Percentiles rank a stretch among this genome's conserved stretches.
Conservation (phyloP, 2,329 filamentous ascomycete species). For the Trichoderma sp. region DNA sequence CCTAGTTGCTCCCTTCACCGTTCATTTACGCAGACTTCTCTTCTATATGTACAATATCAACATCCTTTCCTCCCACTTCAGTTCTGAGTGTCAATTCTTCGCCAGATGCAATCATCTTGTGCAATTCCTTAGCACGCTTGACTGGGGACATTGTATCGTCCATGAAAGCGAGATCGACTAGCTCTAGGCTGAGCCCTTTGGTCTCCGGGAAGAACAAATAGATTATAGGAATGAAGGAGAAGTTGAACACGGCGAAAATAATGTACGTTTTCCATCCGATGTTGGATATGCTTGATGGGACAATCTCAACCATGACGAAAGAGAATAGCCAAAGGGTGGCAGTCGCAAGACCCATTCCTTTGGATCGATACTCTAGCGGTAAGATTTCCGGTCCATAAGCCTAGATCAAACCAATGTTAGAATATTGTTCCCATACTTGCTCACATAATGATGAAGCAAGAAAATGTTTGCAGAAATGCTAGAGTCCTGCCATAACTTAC, state of each 20-base stretch:
- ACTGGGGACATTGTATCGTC: not conserved
- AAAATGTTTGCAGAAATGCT: not conserved
- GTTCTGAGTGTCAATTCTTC: conserved; percentile 1
- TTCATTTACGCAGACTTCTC: not conserved
- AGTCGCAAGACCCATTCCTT: conserved; percentile 33
- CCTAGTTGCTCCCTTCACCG: too few relatives aligned
- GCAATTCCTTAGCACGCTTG: conserved; percentile 11
- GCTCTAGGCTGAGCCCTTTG: conserved; percentile 41
- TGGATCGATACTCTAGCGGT: conserved; percentile 31
- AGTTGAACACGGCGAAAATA: conserved; percentile 31
- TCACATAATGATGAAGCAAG: not conserved
- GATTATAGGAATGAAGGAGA: conserved; percentile 29
- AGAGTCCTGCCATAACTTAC: conserved; percentile 28
- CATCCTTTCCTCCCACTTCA: not conserved
- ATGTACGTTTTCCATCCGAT: conserved; percentile 30
- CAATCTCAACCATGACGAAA: conserved; percentile 28
- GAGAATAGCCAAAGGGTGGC: conserved; percentile 36
- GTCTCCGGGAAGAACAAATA: conserved; percentile 33
- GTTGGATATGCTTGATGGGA: conserved; percentile 24
- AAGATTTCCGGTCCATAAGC: conserved; percentile 32
- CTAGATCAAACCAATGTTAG: not conserved
- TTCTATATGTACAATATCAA: not conserved
- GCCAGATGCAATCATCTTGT: conserved; percentile 5
- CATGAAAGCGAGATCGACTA: conserved; percentile 35
- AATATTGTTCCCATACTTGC: not conserved